Base-by-base conservation (phyloP, 2,329 filamentous ascomycete genomes). In the Pseudogymnoascus sp. region DNA sequence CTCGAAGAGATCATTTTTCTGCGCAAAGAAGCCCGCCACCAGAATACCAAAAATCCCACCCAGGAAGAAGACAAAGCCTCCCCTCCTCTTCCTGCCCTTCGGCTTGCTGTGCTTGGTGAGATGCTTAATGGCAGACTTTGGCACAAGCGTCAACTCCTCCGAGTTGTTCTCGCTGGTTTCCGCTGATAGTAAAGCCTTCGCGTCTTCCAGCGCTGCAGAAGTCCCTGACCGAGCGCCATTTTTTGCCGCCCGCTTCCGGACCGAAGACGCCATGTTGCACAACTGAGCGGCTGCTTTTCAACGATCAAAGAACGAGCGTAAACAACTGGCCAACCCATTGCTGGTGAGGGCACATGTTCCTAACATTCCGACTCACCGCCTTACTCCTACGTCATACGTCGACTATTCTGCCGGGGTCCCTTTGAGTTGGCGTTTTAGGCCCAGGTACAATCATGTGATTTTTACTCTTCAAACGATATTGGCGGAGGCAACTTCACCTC, bases 11-110 rank as follows among this genome's bases (percentile, higher is more conserved):
- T 97, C 92, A 77, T 93, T 95, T 75, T 84, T 90, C 69, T 89
- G 89, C 31, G 93, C 93, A 70, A 99, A 95, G 76, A 96, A 92
- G 31, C 92, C 88, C 1, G 95, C 95, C 2, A 88, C 82, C n/a
- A 96, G 79, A 64, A 99, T 83, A 11, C 95, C 95, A 71, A 95
- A 93, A n/a, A 99, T 72, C 43, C 92, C 91, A 34, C 95, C 95
- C 19, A 99, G 81, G 8, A 88, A 79, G 76, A 99, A 98, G 28
- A 97, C 90, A 72, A 96, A 85, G 2, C 88, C 87, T 75, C 86
- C 90, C 67, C 88, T 86, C 69, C 90, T 85, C 77, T 93, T 96
- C 67, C 84, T 84, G 62, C 78, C 80, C 69, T 82, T 83, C 16
- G 36, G 39, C 63, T 73, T 71, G 39, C 70, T 71, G 7, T 71